Base-by-base conservation (phyloP, 1,284 basidiomycete species). In the Polyporus tsugae region DNA sequence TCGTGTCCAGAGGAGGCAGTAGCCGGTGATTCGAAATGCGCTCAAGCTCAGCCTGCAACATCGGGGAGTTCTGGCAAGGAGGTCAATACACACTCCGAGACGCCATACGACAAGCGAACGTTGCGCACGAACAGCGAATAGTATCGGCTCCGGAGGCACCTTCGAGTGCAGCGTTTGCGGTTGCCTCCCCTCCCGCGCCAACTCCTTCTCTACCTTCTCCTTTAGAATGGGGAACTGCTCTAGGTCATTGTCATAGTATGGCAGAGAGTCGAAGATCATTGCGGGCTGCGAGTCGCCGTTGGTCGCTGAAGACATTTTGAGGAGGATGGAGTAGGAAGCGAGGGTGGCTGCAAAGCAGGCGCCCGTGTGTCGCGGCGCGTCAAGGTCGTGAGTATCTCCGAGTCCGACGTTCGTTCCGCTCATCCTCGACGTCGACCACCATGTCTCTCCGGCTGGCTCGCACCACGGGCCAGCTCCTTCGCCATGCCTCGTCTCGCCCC, bases 161-260 rank as follows among this genome's bases (percentile, higher is more conserved):
- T 87, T 84, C 7, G 92, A 91, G 77, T 96, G 87, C 75, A 93
- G 81, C 38, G 80, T 80, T 68, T 77, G 75, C 49, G 78, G 82
- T 29, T 84, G 84, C 74, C 88, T 89, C 57, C 87, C 85, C 77
- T 94, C 89, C 25, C 86, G 84, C 36, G 89, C 90, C 62, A 95
- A 81, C 77, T 94, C 91, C 69, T 84, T 85, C 68, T 92, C 90
- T 15, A 95, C 94, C 74, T 90, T 90, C 75, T 90, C 86, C 75
- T 87, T 89, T 69, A 94, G 82, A 67, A 88, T 80, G 3, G 94
- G 92, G 69, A 90, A 87, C 65, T 86, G 86, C 70, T 97, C 94
- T 59, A 97, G 85, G 76, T 98, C 96, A 78, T 95, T 93, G 83
- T 99, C 97, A 77, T 95, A 96, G 82, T 98, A 98, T 15, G 97